These are phyloP conservation scores for Trametes meyenii DNA, from an alignment of 768 basidiomycete genomes.

Conservation along the genomic window DNA sequence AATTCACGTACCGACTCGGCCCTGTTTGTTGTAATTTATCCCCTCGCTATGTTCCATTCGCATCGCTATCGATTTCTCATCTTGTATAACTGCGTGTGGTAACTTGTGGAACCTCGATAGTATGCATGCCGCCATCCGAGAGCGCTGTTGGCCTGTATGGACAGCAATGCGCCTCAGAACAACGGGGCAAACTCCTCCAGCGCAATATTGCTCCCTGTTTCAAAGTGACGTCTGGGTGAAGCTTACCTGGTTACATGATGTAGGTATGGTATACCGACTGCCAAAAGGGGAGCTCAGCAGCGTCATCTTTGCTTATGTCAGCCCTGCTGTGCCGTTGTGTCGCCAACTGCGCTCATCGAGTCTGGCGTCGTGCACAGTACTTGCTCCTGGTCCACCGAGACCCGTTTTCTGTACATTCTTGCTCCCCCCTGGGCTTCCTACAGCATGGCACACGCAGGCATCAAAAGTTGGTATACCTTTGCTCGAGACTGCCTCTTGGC, in stretches of 20 bases:
- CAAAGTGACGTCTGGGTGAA: too few species aligned
- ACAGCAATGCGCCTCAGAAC: too few species aligned
- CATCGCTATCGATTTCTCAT: slow-evolving; percentile 3
- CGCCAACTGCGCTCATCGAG: slow-evolving; percentile 7
- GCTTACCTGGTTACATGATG: too few species aligned
- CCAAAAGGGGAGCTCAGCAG: too few species aligned
- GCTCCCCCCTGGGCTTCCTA: background rate
- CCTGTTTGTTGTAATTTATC: slow-evolving; percentile 11
- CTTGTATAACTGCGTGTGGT: too few species aligned
- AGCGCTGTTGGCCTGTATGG: too few species aligned
- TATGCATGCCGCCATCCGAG: too few species aligned
- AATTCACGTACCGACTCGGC: background rate
- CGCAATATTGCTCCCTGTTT: too few species aligned
- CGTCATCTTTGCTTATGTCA: slow-evolving; percentile 7
- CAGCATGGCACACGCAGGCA: slow-evolving; percentile 33
- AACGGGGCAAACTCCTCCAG: too few species aligned
- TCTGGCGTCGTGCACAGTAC: background rate
- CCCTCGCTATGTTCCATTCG: slow-evolving; percentile 5
- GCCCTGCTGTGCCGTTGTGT: slow-evolving; percentile 3
- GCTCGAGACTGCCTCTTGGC: slow-evolving; percentile 12
- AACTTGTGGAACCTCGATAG: too few species aligned
- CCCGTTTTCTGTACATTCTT: slow-evolving; percentile 8
- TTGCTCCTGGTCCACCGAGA: slow-evolving; percentile 1
- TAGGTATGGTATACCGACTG: too few species aligned
- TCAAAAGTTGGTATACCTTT: slow-evolving; percentile 32